These are phyloP conservation scores for Cyberlindnera euphorbiiphila DNA, from an alignment of 805 yeast genomes.

Conservation along the genomic window DNA sequence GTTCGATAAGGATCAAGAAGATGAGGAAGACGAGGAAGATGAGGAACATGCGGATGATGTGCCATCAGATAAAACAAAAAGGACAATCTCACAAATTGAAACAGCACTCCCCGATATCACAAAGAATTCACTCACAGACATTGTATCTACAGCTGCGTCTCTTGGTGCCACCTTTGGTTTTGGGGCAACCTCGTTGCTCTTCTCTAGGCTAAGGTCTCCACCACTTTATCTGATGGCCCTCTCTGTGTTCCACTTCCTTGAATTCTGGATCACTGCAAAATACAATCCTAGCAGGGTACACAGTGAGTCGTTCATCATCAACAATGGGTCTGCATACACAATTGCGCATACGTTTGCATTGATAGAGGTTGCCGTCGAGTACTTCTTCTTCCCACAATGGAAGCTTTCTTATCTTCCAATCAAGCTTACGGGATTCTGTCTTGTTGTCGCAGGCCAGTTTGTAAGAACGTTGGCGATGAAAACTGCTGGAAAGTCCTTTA, in stretches of 20 bases:
- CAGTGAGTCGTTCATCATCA: constrained; percentile 63
- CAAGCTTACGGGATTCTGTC: constrained; percentile 41
- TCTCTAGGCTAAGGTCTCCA: constrained; percentile 31
- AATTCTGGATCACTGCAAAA: constrained; percentile 74
- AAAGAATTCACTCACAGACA: constrained; percentile 39
- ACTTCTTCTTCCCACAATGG: constrained; percentile 36
- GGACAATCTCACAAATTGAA: constrained; percentile 1
- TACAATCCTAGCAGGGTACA: constrained; percentile 66
- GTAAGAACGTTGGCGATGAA: constrained; percentile 77
- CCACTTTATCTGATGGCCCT: constrained; percentile 50
- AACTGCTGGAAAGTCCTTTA: constrained; percentile 82
- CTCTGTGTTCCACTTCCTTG: constrained; percentile 72
- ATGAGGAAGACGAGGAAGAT: constrained; percentile 2
- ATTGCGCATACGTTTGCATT: constrained; percentile 55
- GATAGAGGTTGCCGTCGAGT: constrained; percentile 45
- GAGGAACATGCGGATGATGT: not conserved
- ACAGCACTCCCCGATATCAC: constrained; percentile 30
- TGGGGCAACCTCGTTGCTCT: constrained; percentile 30
- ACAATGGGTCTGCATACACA: constrained; percentile 57
- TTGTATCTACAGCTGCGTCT: constrained; percentile 40
- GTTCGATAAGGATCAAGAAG: not conserved
- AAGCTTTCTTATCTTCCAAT: constrained; percentile 24
- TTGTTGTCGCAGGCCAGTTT: constrained; percentile 59
- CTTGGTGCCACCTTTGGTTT: constrained; percentile 44
- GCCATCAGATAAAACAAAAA: too few relatives aligned